Evolutionary conservation across 495 filamentous ascomycete genomes (phyloP).

Genomic region (Neurospora sp.): DNA sequence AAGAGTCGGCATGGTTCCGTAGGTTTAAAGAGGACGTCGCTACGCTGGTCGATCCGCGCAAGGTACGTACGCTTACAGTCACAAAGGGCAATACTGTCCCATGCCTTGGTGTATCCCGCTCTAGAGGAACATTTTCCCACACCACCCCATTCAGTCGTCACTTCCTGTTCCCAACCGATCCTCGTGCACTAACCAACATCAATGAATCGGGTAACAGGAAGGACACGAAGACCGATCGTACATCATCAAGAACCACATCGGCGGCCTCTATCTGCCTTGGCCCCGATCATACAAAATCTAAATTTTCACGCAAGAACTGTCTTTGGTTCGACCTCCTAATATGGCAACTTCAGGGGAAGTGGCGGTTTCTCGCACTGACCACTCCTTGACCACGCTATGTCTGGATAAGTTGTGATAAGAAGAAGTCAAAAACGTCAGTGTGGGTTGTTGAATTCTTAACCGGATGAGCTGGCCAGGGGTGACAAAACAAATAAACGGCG

Average conservation of each 20-base stretch:
- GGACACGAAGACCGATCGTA: neutral
- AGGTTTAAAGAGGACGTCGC: neutral
- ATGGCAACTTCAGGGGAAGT: too few relatives aligned
- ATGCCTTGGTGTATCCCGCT: neutral
- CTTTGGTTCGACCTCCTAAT: too few relatives aligned
- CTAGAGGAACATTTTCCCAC: too few relatives aligned
- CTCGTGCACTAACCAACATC: neutral
- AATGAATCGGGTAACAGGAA: neutral
- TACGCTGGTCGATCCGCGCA: neutral
- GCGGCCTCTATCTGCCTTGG: neutral
- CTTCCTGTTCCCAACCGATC: neutral
- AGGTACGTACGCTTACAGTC: neutral
- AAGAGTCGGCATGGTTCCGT: neutral
- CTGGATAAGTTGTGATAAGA: too few relatives aligned
- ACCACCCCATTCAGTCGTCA: neutral
- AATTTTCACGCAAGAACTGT: neutral
- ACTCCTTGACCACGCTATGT: too few relatives aligned
- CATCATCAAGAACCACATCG: neutral
- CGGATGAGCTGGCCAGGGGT: too few relatives aligned
- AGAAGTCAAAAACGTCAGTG: too few relatives aligned
- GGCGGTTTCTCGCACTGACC: too few relatives aligned
- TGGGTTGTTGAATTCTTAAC: too few relatives aligned
- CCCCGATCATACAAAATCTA: neutral
- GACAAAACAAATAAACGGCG: too few relatives aligned
- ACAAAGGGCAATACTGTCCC: neutral